A percentile compares a stretch with the other conserved stretches of the same genome.
These are phyloP conservation scores for Rhododendron mucronatum DNA, from an alignment of 148 eudicot genomes.

Conservation along the genomic window DNA sequence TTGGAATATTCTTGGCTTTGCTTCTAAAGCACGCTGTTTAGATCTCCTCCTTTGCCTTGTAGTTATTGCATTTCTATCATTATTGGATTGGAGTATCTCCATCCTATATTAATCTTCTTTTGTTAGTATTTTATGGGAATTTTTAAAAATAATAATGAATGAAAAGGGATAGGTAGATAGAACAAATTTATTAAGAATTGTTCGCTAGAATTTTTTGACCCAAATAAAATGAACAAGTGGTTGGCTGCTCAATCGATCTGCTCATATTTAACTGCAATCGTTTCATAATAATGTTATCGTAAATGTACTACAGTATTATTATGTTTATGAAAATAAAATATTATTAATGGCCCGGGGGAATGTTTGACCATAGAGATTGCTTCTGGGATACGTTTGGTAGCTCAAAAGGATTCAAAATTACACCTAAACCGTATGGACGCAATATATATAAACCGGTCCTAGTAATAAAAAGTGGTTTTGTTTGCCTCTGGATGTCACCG, in stretches of 20 bases:
- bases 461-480: background rate
- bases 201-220: no score
- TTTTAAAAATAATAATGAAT: no score
- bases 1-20: background rate
- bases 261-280: background rate
- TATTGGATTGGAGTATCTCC: no score
- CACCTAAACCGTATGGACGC: background rate
- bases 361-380: background rate
- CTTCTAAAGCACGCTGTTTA: constrained; percentile 4
- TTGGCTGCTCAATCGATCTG: no score
- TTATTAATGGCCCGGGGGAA: background rate
- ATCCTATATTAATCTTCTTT: no score
- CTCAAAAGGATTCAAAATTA: background rate
- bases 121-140: no score
- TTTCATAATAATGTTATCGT: background rate
- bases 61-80: background rate
- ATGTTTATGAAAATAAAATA: background rate
- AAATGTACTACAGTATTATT: background rate
- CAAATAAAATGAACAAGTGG: no score
- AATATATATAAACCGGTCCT: background rate
- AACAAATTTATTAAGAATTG: no score
- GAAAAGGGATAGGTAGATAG: no score
- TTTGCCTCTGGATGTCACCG: background rate
- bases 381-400: constrained; percentile 12
- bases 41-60: background rate